Conservation (phyloP, 176 grass and related monocot genomes). For the Bothriochloa decipiens region DNA sequence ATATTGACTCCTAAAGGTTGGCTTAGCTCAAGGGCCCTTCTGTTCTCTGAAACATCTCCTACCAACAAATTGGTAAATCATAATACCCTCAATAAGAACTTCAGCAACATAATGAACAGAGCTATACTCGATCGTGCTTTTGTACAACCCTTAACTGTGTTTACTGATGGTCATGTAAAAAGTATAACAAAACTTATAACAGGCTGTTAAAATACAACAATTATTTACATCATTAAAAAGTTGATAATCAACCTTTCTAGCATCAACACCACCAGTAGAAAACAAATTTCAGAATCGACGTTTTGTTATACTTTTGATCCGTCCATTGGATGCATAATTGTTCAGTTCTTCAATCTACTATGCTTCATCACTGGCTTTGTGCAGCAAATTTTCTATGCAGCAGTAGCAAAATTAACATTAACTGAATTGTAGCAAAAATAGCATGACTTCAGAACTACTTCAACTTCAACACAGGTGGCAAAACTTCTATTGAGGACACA, state of each 20-base stretch:
- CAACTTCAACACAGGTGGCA: no score
- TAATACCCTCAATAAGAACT: slow-evolving; percentile 14
- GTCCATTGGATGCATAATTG: no score
- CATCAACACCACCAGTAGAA: background rate
- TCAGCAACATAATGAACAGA: background rate
- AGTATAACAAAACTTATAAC: background rate
- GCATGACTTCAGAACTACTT: no score
- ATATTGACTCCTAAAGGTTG: slow-evolving; percentile 82
- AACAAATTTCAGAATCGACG: no score
- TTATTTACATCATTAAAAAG: background rate
- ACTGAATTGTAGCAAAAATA: no score
- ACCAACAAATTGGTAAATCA: slow-evolving; percentile 32
- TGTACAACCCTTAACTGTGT: slow-evolving; percentile 24
- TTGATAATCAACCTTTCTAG: background rate
- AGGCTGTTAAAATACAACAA: background rate
- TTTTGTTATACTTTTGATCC: no score
- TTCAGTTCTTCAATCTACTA: no score
- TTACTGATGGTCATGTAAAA: slow-evolving; percentile 19
- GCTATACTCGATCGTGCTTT: background rate
- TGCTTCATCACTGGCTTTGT: no score
- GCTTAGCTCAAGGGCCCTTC: slow-evolving; percentile 76
- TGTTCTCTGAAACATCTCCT: slow-evolving; percentile 87
- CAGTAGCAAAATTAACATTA: no score
- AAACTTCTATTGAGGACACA: no score
- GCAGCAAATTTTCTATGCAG: no score